Percentiles rank a stretch among this genome's conserved stretches.
phyloP scores from a whole-genome alignment of 2,329 filamentous ascomycete species.

The Penicillium psychrosexuale region DNA sequence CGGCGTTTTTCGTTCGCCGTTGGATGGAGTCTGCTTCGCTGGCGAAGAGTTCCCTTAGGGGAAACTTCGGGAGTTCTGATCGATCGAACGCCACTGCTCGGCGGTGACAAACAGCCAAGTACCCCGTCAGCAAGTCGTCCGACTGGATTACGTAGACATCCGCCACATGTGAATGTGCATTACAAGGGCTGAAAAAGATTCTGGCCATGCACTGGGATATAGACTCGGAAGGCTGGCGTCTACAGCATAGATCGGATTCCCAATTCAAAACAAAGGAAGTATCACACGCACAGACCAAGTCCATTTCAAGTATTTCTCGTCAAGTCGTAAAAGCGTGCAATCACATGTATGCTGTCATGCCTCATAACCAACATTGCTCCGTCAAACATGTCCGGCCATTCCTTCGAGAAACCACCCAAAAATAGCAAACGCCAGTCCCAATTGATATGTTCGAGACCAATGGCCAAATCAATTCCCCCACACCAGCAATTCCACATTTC shows the following conservation, averaged over 20 bases:
- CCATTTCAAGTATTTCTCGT: background rate
- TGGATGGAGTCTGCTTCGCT: background rate
- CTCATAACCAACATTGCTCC: slow-evolving; percentile 2
- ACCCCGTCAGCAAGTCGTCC: background rate
- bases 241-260: background rate
- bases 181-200: background rate
- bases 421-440: slow-evolving; percentile 4
- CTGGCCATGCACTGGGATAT: background rate
- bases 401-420: background rate
- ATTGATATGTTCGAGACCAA: background rate
- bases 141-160: background rate
- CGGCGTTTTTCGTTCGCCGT: background rate
- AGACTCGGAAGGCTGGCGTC: background rate
- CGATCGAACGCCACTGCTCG: slow-evolving; percentile 6
- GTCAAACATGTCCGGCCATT: background rate
- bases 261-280: background rate
- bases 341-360: slow-evolving; percentile 2
- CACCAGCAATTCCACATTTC: background rate
- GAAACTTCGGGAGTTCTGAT: background rate
- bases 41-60: background rate
- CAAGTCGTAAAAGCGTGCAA: background rate
- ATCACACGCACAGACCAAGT: slow-evolving; percentile 1
- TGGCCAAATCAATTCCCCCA: background rate
- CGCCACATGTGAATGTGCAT: background rate
- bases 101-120: slow-evolving; percentile 1